Conservation (phyloP, 169 alveolate genomes). For the Cryptosporidium viatorum region DNA sequence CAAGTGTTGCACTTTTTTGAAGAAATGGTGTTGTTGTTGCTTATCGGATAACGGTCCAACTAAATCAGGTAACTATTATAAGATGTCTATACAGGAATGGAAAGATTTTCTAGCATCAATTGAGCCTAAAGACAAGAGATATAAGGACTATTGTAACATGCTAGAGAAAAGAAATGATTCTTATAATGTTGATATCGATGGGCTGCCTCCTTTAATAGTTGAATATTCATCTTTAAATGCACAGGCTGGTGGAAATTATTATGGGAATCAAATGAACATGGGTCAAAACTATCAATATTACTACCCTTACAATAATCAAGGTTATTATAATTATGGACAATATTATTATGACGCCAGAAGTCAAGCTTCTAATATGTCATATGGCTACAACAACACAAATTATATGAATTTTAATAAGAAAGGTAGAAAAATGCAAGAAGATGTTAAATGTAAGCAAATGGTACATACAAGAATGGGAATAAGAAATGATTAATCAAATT, state of each 20-base stretch:
- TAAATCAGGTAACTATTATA: constrained; percentile 37
- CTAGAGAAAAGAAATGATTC: not conserved
- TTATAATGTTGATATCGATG: not conserved
- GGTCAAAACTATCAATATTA: constrained; percentile 17
- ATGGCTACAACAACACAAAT: not conserved
- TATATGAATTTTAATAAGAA: constrained; percentile 1
- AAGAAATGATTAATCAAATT: not conserved
- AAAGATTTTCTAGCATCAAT: constrained; percentile 44
- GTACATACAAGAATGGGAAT: not conserved
- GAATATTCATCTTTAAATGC: constrained; percentile 49
- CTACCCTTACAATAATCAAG: not conserved
- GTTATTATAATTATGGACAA: not conserved
- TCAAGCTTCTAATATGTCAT: constrained; percentile 3
- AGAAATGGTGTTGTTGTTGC: constrained; percentile 51
- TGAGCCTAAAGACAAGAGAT: constrained; percentile 9
- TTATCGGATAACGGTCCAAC: not conserved
- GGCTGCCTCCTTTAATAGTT: constrained; percentile 42
- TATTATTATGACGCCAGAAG: constrained; percentile 15
- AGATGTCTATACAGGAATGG: constrained; percentile 57
- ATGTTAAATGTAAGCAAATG: constrained; percentile 11
- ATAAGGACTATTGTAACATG: not conserved
- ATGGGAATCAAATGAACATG: constrained; percentile 6
- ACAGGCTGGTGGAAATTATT: not conserved
- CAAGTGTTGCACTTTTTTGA: constrained; percentile 25
- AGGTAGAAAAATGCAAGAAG: constrained; percentile 39